Conservation (phyloP, 2,329 filamentous ascomycete species). For the Cladophialophora yegresii region DNA sequence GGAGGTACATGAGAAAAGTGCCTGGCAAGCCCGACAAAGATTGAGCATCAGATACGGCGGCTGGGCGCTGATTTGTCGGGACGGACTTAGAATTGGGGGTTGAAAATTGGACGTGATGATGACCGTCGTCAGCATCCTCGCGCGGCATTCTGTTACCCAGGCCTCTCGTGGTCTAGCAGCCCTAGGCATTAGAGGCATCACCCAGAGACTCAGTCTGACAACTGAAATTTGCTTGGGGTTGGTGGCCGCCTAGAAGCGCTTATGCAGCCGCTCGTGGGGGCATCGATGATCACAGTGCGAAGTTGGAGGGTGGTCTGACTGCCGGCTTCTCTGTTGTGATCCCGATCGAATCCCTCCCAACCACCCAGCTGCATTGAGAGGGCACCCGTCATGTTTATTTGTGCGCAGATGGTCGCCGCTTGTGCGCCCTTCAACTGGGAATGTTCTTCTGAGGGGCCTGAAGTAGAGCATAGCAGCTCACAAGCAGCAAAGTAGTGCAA, state of each 20-base stretch:
- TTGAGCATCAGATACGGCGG: neutral
- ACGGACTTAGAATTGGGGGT: constrained; percentile 5
- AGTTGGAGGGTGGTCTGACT: constrained; percentile 28
- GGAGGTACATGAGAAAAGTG: neutral
- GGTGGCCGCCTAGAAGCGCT: constrained; percentile 29
- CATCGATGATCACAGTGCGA: constrained; percentile 5
- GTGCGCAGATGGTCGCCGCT: constrained; percentile 1
- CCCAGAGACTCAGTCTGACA: constrained; percentile 21
- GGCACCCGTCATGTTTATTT: constrained; percentile 13
- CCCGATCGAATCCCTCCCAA: neutral
- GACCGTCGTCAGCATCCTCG: neutral
- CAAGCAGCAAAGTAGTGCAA: neutral
- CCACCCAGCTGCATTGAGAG: constrained; percentile 15
- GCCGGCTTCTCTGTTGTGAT: constrained; percentile 5
- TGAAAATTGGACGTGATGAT: neutral
- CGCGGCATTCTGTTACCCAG: neutral
- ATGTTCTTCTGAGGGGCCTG: neutral
- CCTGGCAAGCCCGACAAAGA: constrained; percentile 2
- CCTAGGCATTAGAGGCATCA: neutral
- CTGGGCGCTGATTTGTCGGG: constrained; percentile 16
- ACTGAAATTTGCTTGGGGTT: constrained; percentile 15
- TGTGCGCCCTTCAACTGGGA: constrained; percentile 1
- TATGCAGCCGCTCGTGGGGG: constrained; percentile 30
- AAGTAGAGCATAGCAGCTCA: neutral
- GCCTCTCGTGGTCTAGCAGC: neutral